Evolutionary conservation across 805 yeast species (phyloP).

Genomic region (Ascoidea tarda): DNA sequence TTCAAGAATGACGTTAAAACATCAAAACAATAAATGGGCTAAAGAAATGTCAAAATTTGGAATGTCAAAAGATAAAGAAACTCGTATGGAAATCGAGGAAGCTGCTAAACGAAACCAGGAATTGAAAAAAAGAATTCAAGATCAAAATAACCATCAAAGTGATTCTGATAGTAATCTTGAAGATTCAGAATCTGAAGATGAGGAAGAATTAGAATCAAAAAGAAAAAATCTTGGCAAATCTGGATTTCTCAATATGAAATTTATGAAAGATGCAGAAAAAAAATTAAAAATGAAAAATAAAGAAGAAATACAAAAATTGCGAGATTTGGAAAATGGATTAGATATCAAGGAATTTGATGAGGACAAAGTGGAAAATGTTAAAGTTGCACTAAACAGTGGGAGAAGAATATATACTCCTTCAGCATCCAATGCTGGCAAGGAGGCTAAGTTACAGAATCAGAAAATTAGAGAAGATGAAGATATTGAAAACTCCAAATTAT

Average conservation of each 20-base stretch:
- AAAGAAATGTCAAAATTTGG: slow-evolving; percentile 81
- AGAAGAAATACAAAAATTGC: slow-evolving; percentile 34
- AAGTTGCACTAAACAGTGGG: slow-evolving; percentile 50
- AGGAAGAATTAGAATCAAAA: slow-evolving; percentile 21
- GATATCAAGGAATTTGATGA: slow-evolving; percentile 25
- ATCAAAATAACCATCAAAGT: slow-evolving; percentile 39
- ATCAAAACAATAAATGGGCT: slow-evolving; percentile 87
- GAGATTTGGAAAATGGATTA: slow-evolving; percentile 31
- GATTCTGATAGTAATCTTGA: slow-evolving; percentile 38
- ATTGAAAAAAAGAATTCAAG: slow-evolving; percentile 58
- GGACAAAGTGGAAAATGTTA: slow-evolving; percentile 26
- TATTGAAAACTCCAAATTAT: slow-evolving; percentile 33
- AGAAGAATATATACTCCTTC: slow-evolving; percentile 70
- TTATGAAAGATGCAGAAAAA: slow-evolving; percentile 83
- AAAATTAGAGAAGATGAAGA: slow-evolving; percentile 28
- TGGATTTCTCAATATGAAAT: slow-evolving; percentile 91
- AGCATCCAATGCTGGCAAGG: slow-evolving; percentile 19
- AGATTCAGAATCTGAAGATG: slow-evolving; percentile 29
- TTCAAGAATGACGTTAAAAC: slow-evolving; percentile 87
- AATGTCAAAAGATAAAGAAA: slow-evolving; percentile 71
- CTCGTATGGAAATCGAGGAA: slow-evolving; percentile 84
- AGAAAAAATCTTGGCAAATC: slow-evolving; percentile 49
- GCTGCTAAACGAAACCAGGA: slow-evolving; percentile 83
- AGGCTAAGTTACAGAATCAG: slow-evolving; percentile 22
- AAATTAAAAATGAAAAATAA: slow-evolving; percentile 46